Conservation (phyloP, 2,329 filamentous ascomycete species). For the Nakataea oryzae region DNA sequence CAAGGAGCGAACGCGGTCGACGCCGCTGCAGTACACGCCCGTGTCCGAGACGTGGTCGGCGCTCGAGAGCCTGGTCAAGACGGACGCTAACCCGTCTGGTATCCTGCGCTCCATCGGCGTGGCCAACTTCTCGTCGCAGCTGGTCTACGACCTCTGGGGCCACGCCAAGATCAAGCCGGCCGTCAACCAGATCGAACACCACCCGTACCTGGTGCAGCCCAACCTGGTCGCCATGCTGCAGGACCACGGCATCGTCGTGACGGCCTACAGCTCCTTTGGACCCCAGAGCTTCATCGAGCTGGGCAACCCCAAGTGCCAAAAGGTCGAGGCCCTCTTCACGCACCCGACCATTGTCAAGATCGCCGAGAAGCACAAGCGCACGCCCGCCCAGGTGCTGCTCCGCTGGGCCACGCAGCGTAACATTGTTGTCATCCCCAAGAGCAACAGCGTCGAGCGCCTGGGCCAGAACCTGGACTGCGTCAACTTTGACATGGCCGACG, state of each 20-base stretch:
- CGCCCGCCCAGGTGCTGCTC: constrained; percentile 70
- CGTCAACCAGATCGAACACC: constrained; percentile 56
- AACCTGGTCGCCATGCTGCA: constrained; percentile 45
- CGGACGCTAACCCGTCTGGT: constrained; percentile 20
- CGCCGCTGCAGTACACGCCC: constrained; percentile 30
- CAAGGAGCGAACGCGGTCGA: constrained; percentile 29
- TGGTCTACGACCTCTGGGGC: constrained; percentile 42
- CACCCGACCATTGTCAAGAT: constrained; percentile 47
- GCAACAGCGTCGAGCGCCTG: constrained; percentile 39
- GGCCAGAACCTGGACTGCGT: constrained; percentile 45
- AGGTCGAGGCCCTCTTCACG: constrained; percentile 5
- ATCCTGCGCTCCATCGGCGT: constrained; percentile 49
- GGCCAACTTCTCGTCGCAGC: constrained; percentile 47
- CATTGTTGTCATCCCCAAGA: constrained; percentile 68
- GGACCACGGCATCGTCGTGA: constrained; percentile 46
- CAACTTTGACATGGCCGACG: constrained; percentile 39
- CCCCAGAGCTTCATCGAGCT: constrained; percentile 51
- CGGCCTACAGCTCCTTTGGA: constrained; percentile 58
- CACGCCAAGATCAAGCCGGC: constrained; percentile 38
- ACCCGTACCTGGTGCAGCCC: constrained; percentile 55
- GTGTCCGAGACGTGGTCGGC: constrained; percentile 42
- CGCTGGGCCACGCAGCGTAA: constrained; percentile 79
- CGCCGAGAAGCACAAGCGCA: constrained; percentile 59
- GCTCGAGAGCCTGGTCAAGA: constrained; percentile 44
- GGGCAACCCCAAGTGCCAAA: constrained; percentile 60